Evolutionary conservation across 495 filamentous ascomycete genomes (phyloP).

Genomic region (Lasiosphaeria ovina): DNA sequence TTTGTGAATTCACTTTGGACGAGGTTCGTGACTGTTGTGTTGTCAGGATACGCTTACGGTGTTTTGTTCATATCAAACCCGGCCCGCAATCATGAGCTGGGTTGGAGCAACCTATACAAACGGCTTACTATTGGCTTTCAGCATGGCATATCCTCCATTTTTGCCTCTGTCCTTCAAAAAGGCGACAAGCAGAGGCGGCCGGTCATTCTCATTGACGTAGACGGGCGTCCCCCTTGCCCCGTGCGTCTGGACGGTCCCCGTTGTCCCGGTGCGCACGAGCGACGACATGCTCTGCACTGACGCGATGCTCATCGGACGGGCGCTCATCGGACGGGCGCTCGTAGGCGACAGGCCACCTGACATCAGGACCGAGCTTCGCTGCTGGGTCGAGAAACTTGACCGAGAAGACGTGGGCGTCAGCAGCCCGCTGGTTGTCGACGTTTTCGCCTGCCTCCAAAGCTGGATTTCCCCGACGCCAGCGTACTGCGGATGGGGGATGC

Average conservation of each 20-base stretch:
- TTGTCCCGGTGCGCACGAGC: background rate
- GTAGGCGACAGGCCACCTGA: background rate
- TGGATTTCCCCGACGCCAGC: background rate
- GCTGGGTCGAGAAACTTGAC: background rate
- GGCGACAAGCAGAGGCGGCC: slow-evolving; percentile 1
- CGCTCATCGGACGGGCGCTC: background rate
- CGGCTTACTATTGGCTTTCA: slow-evolving; percentile 3
- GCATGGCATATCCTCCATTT: background rate
- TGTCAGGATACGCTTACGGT: background rate
- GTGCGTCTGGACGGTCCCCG: background rate
- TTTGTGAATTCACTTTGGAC: background rate
- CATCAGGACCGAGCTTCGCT: background rate
- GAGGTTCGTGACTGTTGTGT: background rate
- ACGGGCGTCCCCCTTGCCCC: background rate
- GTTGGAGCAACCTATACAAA: background rate
- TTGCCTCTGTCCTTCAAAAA: slow-evolving; percentile 1
- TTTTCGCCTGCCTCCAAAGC: background rate
- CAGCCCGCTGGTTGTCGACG: background rate
- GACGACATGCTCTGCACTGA: background rate
- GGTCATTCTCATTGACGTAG: background rate
- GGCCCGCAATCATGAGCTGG: no score
- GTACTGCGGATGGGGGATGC: background rate
- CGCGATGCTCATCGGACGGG: background rate
- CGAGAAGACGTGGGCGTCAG: background rate
- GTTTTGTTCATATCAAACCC: background rate